A percentile compares a stretch with the other conserved stretches of the same genome.
Conservation (phyloP, 345 rosid species). For the Aquilaria malaccensis region DNA sequence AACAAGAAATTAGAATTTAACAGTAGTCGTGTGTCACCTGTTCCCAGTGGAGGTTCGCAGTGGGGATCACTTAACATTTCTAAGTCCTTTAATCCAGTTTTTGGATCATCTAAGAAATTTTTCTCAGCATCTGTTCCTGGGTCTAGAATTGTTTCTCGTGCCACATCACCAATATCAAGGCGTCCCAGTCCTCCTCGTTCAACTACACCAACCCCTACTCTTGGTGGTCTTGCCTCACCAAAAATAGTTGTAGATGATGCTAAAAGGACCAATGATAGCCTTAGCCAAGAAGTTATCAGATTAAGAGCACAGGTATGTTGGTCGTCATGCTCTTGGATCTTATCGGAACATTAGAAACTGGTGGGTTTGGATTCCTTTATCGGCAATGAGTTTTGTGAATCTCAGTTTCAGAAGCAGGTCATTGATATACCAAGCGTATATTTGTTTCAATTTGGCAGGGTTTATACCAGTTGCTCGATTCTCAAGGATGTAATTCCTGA, state of each 20-base stretch:
- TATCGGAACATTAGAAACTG: too few species aligned
- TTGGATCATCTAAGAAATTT: conserved; percentile 91
- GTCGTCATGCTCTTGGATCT: neutral
- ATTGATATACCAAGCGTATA: too few species aligned
- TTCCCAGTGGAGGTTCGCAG: conserved; percentile 84
- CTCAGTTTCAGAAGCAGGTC: too few species aligned
- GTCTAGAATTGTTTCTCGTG: conserved; percentile 95
- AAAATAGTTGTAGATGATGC: conserved; percentile 68
- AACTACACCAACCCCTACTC: conserved; percentile 95
- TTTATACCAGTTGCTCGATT: too few species aligned
- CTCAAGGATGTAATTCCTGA: too few species aligned
- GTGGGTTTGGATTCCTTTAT: too few species aligned
- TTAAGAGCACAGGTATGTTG: conserved; percentile 74
- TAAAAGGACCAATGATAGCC: conserved; percentile 65
- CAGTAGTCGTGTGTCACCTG: conserved; percentile 95
- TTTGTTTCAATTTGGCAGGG: too few species aligned
- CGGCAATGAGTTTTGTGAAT: too few species aligned
- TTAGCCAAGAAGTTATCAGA: conserved; percentile 81
- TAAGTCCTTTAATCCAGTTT: conserved; percentile 78
- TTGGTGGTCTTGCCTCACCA: conserved; percentile 83
- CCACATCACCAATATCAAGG: conserved; percentile 97
- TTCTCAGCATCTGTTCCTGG: conserved; percentile 99
- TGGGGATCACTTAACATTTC: conserved; percentile 74
- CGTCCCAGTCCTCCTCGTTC: conserved; percentile 96
- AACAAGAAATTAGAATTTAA: conserved; percentile 88